Evolutionary conservation across 2,329 filamentous ascomycete genomes (phyloP), one percentile per base, ranked within the genome.

Genomic region (Penicillium sp.): DNA sequence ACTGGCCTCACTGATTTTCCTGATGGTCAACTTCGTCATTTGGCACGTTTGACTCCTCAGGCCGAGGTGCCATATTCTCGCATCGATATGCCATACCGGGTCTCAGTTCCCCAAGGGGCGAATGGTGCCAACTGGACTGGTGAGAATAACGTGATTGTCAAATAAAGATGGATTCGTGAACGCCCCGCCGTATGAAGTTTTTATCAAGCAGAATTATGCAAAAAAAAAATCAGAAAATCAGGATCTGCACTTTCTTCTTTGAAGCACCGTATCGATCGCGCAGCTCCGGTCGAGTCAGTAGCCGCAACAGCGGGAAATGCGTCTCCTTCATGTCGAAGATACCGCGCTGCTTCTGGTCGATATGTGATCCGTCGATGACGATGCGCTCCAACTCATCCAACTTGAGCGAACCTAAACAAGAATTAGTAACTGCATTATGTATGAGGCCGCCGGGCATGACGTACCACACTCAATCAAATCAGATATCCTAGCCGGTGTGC

Each of bases 241-340:
- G 59, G 37, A 79, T 75, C 58, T 81, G 76, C 44, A 82, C 72
- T 67, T 81, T 83, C 66, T 86, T 83, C 58, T 83, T 79, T 54
- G 83, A 83, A 24, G 71, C 72, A 35, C 76, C 80, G 69, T 92
- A 96, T 62, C 87, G 83, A 52, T 87, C 86, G 74, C 87, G 89
- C 66, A 97, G 83, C 68, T 91, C 87, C 16, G 85, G 79, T 56
- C 87, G 82, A 36, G 88, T 84, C 52, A 99, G 79, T 72, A 96
- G 86, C 61, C 86, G 84, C 47, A 91, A 85, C 50, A 98, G 82
- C 6, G 92, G 91, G 69, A 92, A 82, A 79, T 93, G 89, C 0
- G 91, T 91, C 61, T 99, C 95, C 75, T 90, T 92, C 91, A 98
- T 97, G 71, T 98, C 95, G 75, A 96, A 86, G 63, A 99, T 86